phyloP scores from a whole-genome alignment of 805 yeast species.

The Ogataea kodamae region DNA sequence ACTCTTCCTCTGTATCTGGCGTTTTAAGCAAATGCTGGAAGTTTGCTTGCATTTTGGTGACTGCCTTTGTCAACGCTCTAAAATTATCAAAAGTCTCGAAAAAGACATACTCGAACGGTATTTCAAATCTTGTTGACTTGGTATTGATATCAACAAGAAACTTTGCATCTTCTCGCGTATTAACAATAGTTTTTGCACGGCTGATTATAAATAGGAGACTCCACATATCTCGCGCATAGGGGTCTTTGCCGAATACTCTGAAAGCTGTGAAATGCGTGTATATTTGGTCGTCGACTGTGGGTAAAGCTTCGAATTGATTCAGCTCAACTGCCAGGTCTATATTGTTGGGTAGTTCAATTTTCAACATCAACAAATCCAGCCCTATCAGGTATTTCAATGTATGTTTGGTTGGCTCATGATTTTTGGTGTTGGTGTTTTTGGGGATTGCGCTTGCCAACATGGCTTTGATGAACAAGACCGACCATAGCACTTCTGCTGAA shows the following conservation, averaged over 20 bases:
- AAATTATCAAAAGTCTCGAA: conserved; percentile 77
- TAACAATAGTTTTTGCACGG: conserved; percentile 17
- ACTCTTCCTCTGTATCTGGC: conserved; percentile 26
- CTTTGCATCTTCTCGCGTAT: conserved; percentile 7
- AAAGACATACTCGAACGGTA: conserved; percentile 76
- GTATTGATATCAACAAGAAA: conserved; percentile 16
- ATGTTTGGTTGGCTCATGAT: conserved; percentile 1
- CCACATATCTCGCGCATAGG: conserved; percentile 28
- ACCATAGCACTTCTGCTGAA: conserved; percentile 33
- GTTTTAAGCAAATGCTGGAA: conserved; percentile 25
- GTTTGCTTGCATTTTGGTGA: conserved; percentile 47
- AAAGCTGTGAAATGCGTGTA: conserved; percentile 23
- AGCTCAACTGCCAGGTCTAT: conserved; percentile 29
- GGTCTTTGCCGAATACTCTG: conserved; percentile 30
- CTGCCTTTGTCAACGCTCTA: conserved; percentile 67
- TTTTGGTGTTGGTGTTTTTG: not conserved
- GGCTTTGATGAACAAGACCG: conserved; percentile 26
- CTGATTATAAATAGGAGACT: conserved; percentile 24
- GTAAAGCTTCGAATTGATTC: conserved; percentile 26
- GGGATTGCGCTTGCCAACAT: conserved; percentile 16
- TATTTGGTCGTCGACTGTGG: conserved; percentile 15
- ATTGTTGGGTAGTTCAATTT: conserved; percentile 27
- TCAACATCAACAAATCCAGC: conserved; percentile 24
- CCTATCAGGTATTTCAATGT: conserved; percentile 20
- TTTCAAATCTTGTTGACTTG: conserved; percentile 31